phyloP scores from a whole-genome alignment of 139 green algal genomes.

The Coelastrella sp. region DNA sequence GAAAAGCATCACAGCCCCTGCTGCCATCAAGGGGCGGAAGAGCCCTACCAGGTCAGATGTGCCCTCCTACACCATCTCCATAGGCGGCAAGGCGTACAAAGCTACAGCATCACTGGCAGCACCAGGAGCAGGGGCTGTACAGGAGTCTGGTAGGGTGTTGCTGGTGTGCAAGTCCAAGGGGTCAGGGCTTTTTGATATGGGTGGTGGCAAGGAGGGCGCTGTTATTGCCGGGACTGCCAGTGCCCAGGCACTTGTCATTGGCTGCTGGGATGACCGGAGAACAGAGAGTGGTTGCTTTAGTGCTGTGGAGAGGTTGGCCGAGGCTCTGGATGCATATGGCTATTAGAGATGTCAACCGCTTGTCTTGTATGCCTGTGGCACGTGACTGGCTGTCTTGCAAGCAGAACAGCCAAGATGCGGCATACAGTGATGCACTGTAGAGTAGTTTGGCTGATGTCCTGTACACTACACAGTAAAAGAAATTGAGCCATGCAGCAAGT shows the following conservation, averaged over 20 bases:
- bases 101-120: background rate
- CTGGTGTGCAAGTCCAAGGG: slow-evolving; percentile 31
- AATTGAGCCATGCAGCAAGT: no score
- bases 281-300: background rate
- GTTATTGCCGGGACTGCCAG: background rate
- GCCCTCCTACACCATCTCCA: background rate
- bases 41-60: background rate
- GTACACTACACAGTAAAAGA: no score
- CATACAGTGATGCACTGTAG: no score
- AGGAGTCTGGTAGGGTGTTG: background rate
- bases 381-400: no score
- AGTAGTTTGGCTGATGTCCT: no score
- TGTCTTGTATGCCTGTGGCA: no score
- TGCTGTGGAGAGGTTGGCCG: slow-evolving; percentile 1
- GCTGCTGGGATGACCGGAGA: slow-evolving; percentile 25
- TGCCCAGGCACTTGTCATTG: slow-evolving; percentile 8
- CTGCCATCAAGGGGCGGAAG: background rate
- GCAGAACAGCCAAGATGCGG: no score
- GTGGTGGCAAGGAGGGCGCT: background rate
- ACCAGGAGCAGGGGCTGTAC: background rate
- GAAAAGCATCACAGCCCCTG: background rate
- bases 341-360: background rate
- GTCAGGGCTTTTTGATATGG: slow-evolving; percentile 29
- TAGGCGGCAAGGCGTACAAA: slow-evolving; percentile 3
- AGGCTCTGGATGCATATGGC: slow-evolving; percentile 15